phyloP scores from a whole-genome alignment of 2,329 filamentous ascomycete species.

The Neopestalotiopsis sp. region DNA sequence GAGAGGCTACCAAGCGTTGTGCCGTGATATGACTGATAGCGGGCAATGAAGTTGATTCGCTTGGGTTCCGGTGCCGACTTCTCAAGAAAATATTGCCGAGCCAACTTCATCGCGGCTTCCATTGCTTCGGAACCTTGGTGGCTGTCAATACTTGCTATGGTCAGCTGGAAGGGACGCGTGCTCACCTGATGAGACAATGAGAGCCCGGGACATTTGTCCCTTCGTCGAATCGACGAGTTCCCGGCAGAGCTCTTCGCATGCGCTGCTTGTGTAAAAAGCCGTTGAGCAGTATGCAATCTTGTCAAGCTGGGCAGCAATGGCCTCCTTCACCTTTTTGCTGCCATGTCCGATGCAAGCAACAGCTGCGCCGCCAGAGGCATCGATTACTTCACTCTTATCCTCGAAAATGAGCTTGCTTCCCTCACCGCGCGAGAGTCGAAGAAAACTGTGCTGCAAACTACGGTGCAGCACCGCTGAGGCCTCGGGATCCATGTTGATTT shows the following conservation, averaged over 20 bases:
- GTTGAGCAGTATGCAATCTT: constrained; percentile 49
- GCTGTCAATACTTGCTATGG: constrained; percentile 1
- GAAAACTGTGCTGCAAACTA: constrained; percentile 40
- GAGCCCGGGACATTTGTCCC: constrained; percentile 40
- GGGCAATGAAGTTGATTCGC: constrained; percentile 70
- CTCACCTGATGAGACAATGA: constrained; percentile 42
- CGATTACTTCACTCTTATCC: constrained; percentile 48
- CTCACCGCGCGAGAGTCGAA: constrained; percentile 37
- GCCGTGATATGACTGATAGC: constrained; percentile 74
- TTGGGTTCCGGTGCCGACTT: constrained; percentile 55
- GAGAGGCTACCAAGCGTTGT: constrained; percentile 72
- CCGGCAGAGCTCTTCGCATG: constrained; percentile 46
- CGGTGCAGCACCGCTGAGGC: constrained; percentile 46
- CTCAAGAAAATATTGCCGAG: constrained; percentile 66
- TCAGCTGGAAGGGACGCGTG: not conserved
- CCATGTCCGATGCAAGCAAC: constrained; percentile 54
- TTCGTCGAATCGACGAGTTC: constrained; percentile 34
- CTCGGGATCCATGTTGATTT: not conserved
- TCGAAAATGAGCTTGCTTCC: constrained; percentile 46
- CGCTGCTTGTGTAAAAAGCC: constrained; percentile 46
- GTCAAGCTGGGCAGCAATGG: constrained; percentile 46
- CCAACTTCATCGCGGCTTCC: constrained; percentile 67
- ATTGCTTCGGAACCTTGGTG: constrained; percentile 64
- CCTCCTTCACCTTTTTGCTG: constrained; percentile 45
- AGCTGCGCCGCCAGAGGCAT: constrained; percentile 52